Conservation (phyloP, 2,329 filamentous ascomycete species). For the Tolypocladium paradoxum region DNA sequence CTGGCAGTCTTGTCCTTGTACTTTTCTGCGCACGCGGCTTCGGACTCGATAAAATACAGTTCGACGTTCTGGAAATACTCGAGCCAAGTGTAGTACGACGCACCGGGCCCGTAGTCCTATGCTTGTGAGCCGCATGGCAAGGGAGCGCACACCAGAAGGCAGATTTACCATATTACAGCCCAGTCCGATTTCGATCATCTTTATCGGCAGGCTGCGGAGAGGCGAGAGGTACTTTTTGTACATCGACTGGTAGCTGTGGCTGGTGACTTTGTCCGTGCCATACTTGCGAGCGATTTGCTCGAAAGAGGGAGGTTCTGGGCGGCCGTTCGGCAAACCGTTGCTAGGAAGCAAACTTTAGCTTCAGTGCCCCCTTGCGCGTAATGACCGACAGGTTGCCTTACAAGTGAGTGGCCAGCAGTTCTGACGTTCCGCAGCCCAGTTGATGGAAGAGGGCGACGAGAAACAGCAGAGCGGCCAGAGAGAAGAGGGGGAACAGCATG, state of each 20-base stretch:
- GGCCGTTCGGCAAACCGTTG: background rate
- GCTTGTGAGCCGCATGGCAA: background rate
- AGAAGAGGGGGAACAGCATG: background rate
- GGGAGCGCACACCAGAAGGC: background rate
- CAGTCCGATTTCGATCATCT: slow-evolving; percentile 30
- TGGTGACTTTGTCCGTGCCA: slow-evolving; percentile 28
- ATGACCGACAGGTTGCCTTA: background rate
- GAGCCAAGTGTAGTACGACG: slow-evolving; percentile 28
- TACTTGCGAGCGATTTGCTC: slow-evolving; percentile 20
- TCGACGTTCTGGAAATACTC: slow-evolving; percentile 27
- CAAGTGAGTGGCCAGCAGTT: background rate
- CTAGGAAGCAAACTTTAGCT: background rate
- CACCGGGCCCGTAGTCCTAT: slow-evolving; percentile 23
- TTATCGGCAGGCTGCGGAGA: slow-evolving; percentile 20
- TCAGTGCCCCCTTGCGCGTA: too few relatives aligned
- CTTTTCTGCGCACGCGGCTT: slow-evolving; percentile 22
- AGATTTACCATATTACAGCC: slow-evolving; percentile 24
- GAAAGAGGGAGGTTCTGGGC: slow-evolving; percentile 2
- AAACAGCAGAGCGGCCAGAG: slow-evolving; percentile 2
- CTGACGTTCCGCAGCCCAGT: slow-evolving; percentile 1
- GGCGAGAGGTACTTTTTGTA: slow-evolving; percentile 26
- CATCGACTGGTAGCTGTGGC: slow-evolving; percentile 27
- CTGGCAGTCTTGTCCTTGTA: slow-evolving; percentile 22
- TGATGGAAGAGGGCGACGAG: slow-evolving; percentile 4
- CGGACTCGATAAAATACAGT: slow-evolving; percentile 30